phyloP scores from a whole-genome alignment of 139 green algal species.

The Trebouxia sp. region DNA sequence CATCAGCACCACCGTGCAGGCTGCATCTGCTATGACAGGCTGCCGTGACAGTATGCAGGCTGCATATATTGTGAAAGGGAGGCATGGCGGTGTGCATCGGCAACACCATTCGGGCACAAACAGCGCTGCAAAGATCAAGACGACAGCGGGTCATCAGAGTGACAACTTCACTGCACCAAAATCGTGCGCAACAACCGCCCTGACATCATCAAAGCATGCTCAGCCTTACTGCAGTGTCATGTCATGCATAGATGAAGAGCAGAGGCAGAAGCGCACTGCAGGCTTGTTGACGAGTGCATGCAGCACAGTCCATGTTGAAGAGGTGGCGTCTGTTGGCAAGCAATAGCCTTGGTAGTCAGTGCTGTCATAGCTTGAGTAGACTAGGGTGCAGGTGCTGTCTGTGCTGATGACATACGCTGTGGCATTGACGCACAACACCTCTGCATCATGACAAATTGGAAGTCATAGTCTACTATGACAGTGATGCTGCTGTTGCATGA shows the following conservation, averaged over 20 bases:
- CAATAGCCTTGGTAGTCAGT: constrained; percentile 21
- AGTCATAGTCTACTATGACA: not conserved
- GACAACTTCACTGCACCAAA: not conserved
- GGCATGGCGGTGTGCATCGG: not conserved
- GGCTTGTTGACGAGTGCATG: not conserved
- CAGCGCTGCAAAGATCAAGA: not conserved
- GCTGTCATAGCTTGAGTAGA: not conserved
- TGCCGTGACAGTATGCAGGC: not conserved
- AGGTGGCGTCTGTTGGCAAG: constrained; percentile 6
- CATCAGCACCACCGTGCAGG: not conserved
- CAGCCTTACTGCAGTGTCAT: not conserved
- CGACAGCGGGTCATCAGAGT: not conserved
- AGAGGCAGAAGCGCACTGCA: not conserved
- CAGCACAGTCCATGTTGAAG: not conserved
- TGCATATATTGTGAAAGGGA: not conserved
- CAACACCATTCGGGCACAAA: not conserved
- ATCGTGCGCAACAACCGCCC: not conserved
- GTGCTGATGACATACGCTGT: not conserved
- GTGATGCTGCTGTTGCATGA: not conserved
- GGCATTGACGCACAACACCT: not conserved
- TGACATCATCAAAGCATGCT: too few relatives aligned
- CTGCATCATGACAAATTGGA: not conserved
- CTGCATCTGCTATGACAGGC: not conserved
- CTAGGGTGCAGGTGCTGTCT: not conserved
- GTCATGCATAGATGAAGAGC: not conserved